Base-by-base conservation (phyloP, 306 rosid genomes). In the Lupinus albus region DNA sequence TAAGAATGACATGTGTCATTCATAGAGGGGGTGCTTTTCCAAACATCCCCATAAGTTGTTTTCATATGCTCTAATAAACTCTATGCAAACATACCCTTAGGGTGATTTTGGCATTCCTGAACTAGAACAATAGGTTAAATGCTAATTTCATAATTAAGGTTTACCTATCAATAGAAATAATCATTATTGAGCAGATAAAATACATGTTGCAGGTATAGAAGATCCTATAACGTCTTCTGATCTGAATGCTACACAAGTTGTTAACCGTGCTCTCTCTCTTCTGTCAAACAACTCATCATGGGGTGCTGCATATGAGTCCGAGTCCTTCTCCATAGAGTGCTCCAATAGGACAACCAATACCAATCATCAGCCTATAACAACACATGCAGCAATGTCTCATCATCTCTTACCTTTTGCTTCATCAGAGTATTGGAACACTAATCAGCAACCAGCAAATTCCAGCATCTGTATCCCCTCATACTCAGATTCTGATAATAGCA, bases 251-350 rank as follows among this genome's bases (percentile, higher is more conserved):
- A 15, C 81, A 7, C 95, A 76, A 68, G 83, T 79, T 76, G 71
- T 84, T 73, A 79, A 81, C 50, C 81, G 84, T 89, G 96, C 98
- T 92, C 98, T 84, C 98, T 92, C 98, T 92, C 98, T 92, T 92
- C 98, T 92, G 98, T 92, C 98, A 92, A 84, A 86, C 18, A 78
- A 81, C 72, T 80, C 92, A 20, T 80, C 92, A 20, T 84, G 89
- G 91, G 77, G 46, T 81, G 54, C 87, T 81, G 54, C 87, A 16
- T 74, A 57, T 3, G 87, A 82, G 39, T 28, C 86, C 1, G 85
- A 85, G 67, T 47, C 78, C 32, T 71, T 58, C 60, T 59, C 83
- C 6, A 76, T 61, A 15, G 76, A 81, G 28, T 73, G 63, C 60
- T 41, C 74, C 57, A 80, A 64, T 61, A 60, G 61, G 38, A 28